Evolutionary conservation across 2,329 filamentous ascomycete species (phyloP).

Genomic region (Immersiporthe knoxdaviesiana): DNA sequence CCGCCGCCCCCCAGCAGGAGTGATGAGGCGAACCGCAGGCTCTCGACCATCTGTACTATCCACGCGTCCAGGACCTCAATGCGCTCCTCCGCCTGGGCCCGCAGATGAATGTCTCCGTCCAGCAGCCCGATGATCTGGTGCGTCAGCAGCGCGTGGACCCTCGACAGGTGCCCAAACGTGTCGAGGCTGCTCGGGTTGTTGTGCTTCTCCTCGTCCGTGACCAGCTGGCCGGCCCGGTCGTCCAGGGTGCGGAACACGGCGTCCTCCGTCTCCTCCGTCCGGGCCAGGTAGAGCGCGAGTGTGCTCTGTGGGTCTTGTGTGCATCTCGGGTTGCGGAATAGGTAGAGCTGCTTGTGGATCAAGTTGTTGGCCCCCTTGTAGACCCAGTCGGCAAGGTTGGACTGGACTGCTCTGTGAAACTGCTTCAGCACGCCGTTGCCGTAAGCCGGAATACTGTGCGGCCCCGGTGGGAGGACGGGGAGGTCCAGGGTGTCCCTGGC

Average conservation of each 20-base stretch:
- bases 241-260: conserved; percentile 29
- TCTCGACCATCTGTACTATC: conserved; percentile 30
- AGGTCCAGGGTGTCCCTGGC: background rate
- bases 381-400: conserved; percentile 35
- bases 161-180: conserved; percentile 16
- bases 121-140: conserved; percentile 25
- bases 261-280: conserved; percentile 20
- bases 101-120: conserved; percentile 24
- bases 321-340: conserved; percentile 28
- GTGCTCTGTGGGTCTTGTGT: conserved; percentile 23
- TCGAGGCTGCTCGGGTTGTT: conserved; percentile 18
- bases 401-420: conserved; percentile 9
- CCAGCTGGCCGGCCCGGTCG: conserved; percentile 19
- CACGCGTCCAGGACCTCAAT: background rate
- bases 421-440: conserved; percentile 1
- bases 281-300: conserved; percentile 6
- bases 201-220: conserved; percentile 13
- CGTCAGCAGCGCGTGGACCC: conserved; percentile 17
- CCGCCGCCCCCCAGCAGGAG: background rate
- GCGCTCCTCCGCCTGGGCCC: conserved; percentile 17
- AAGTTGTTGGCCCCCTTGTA: conserved; percentile 35
- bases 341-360: conserved; percentile 36
- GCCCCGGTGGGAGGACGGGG: too few species aligned
- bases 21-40: conserved; percentile 24
- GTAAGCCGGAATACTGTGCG: background rate